Evolutionary conservation across 2,329 filamentous ascomycete species (phyloP), one percentile per base, ranked within the genome.

Genomic region (Calonectria pteridis): DNA sequence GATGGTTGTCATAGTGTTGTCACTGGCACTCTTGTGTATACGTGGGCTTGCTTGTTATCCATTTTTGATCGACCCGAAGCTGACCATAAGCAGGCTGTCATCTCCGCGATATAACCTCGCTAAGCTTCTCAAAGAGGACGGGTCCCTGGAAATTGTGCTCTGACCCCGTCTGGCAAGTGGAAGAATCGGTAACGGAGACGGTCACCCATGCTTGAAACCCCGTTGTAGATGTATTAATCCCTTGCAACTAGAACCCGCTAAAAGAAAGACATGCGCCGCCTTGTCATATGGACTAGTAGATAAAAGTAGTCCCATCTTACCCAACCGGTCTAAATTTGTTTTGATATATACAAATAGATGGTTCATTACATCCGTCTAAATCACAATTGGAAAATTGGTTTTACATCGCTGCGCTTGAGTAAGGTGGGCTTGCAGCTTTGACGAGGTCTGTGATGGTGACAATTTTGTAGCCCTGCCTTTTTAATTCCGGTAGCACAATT

Each of bases 391-490:
- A 31, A 20, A 26, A 29, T 37, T 59, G 18, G 16, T 43, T 31
- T 43, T 18, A 43, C 6, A 43, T 77, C 55, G 78, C 31, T 80
- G 75, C 40, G 59, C 20, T 11, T 79, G 78, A 18, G 75, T 81
- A 46, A 81, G 69, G 69, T 16, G 81, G 80, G 46, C 83, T 81
- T 43, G 78, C 80, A 31, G 78, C 74, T 77, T 86, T 86, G 58
- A 96, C 83, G 76, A 96, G 85, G 78, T 93, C 90, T 6, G 93
- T 92, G 26, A 98, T 85, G 20, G 92, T 94, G 35, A 95, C 92
- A 46, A 96, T 88, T 70, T 86, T 87, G 83, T 94, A 98, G 0
- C 94, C 95, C 76, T 90, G 88, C 75, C 87, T 87, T 83, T 87
- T 92, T 79, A 97, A 85, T 81, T 94, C 93, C 0, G 93, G 93